Percentiles rank a stretch among this genome's conserved stretches.
Evolutionary conservation across 2,329 filamentous ascomycete genomes (phyloP).

Genomic region (Aspergillus sp.): DNA sequence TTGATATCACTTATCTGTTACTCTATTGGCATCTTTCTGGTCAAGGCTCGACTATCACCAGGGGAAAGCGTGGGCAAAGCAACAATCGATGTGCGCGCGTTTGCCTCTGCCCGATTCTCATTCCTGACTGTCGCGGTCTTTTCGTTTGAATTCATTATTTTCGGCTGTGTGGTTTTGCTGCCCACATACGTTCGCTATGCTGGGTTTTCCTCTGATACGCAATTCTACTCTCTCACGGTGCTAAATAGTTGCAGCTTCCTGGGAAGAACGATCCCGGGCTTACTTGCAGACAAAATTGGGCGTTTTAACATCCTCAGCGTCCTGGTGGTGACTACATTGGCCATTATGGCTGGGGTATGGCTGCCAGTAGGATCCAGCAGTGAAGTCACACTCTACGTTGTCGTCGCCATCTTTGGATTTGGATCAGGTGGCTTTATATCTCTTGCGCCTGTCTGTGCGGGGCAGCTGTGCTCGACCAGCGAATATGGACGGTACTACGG

Average conservation of each 20-base stretch:
- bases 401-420: conserved; percentile 46
- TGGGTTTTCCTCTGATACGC: conserved; percentile 33
- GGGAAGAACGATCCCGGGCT: conserved; percentile 41
- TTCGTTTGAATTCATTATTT: conserved; percentile 46
- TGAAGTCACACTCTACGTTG: conserved; percentile 39
- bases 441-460: conserved; percentile 42
- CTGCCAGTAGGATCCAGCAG: conserved; percentile 38
- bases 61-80: conserved; percentile 18
- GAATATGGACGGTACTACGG: conserved; percentile 47
- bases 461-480: conserved; percentile 43
- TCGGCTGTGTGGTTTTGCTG: conserved; percentile 44
- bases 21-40: conserved; percentile 22
- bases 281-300: conserved; percentile 40
- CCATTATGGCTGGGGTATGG: conserved; percentile 41
- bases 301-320: conserved; percentile 43
- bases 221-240: conserved; percentile 43
- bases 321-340: conserved; percentile 31
- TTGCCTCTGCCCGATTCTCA: conserved; percentile 37
- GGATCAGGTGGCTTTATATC: conserved; percentile 47
- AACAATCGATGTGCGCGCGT: conserved; percentile 38
- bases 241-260: conserved; percentile 41
- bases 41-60: conserved; percentile 29
- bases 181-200: conserved; percentile 42
- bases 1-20: conserved; percentile 33
- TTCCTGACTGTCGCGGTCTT: conserved; percentile 42